Evolutionary conservation across 768 basidiomycete species (phyloP).

Genomic region (Leucocoprinus sp.): DNA sequence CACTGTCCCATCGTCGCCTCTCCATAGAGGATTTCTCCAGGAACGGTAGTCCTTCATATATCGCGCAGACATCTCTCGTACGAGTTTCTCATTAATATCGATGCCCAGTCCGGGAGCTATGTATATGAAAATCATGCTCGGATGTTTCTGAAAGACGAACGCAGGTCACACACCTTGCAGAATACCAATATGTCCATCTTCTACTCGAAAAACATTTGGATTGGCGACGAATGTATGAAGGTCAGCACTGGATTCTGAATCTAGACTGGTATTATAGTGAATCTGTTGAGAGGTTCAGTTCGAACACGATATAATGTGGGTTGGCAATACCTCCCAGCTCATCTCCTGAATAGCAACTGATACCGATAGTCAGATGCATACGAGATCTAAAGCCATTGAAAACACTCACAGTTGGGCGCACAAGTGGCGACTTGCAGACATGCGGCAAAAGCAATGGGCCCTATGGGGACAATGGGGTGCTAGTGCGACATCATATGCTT

Average conservation of each 20-base stretch:
- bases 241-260: conserved; percentile 34
- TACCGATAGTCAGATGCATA: conserved; percentile 3
- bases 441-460: conserved; percentile 65
- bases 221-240: conserved; percentile 51
- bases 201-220: conserved; percentile 43
- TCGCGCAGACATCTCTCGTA: conserved; percentile 27
- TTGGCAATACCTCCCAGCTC: conserved; percentile 42
- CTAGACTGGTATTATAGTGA: conserved; percentile 44
- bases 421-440: conserved; percentile 56
- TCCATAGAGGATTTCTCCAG: conserved; percentile 51
- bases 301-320: background rate
- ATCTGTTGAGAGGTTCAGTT: conserved; percentile 30
- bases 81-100: conserved; percentile 49
- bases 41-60: conserved; percentile 30
- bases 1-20: conserved; percentile 45
- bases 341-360: conserved; percentile 58
- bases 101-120: conserved; percentile 55
- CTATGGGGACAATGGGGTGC: conserved; percentile 70
- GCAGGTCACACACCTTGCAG: conserved; percentile 21
- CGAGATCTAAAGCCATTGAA: background rate
- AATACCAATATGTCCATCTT: conserved; percentile 40
- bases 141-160: background rate
- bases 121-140: background rate
- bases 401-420: conserved; percentile 47
- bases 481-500: conserved; percentile 64